phyloP scores from a whole-genome alignment of 768 basidiomycete species.

The Leccinum incarnatum region DNA sequence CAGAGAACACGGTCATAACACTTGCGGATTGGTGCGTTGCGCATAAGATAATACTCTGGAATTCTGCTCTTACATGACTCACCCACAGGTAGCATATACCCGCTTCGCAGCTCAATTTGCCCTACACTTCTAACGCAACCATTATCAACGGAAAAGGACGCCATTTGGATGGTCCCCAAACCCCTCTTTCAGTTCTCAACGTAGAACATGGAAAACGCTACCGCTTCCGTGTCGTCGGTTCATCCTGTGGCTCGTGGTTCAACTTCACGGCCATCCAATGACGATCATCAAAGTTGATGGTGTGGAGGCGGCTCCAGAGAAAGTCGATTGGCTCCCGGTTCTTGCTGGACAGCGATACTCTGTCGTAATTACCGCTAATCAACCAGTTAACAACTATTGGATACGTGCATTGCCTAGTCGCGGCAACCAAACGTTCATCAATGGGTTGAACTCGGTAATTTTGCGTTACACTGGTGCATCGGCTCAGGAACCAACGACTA shows the following conservation, averaged over 20 bases:
- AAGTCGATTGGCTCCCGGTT: no score
- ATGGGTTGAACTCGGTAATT: no score
- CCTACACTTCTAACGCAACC: conserved; percentile 37
- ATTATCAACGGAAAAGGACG: conserved; percentile 49
- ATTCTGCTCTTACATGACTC: not conserved
- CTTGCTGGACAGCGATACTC: no score
- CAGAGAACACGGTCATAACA: conserved; percentile 42
- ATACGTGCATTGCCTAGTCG: no score
- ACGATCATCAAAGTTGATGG: no score
- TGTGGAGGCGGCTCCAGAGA: no score
- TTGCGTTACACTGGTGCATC: no score
- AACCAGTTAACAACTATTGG: no score
- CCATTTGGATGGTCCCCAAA: conserved; percentile 29
- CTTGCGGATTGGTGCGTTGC: conserved; percentile 43
- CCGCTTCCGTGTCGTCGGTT: conserved; percentile 38
- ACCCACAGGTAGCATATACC: conserved; percentile 28
- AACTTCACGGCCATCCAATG: conserved; percentile 36
- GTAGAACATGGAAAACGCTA: conserved; percentile 41
- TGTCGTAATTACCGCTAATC: no score
- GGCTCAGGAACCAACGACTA: no score
- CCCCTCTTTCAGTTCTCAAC: conserved; percentile 37
- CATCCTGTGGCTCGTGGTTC: conserved; percentile 31
- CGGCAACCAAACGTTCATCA: no score
- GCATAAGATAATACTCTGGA: not conserved
- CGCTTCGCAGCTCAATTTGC: conserved; percentile 14